Percentiles rank a stretch among this genome's conserved stretches.
These are phyloP conservation scores for Sclerospora graminicola DNA, from an alignment of 352 stramenopile genomes.

Conservation along the genomic window DNA sequence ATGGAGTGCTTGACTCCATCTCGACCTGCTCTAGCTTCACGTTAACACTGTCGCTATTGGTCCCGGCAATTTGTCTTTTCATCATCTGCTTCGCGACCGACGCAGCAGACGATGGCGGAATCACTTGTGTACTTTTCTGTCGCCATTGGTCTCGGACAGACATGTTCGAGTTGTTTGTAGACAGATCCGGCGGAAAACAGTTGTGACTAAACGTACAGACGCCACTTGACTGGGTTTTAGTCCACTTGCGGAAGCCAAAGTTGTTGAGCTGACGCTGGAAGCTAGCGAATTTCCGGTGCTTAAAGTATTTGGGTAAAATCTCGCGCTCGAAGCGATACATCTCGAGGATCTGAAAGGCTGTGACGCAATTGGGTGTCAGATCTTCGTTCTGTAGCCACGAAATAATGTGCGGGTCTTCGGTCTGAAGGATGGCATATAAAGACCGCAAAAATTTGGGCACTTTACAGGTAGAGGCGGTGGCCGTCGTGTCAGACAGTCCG, in stretches of 20 bases:
- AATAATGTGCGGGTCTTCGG: slow-evolving; percentile 58
- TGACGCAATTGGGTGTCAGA: slow-evolving; percentile 41
- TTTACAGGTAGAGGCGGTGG: slow-evolving; percentile 27
- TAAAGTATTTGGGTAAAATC: slow-evolving; percentile 90
- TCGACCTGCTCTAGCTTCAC: slow-evolving; percentile 18
- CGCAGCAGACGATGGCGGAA: slow-evolving; percentile 5
- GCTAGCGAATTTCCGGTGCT: slow-evolving; percentile 88
- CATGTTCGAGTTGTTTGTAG: slow-evolving; percentile 17
- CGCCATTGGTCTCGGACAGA: slow-evolving; percentile 64
- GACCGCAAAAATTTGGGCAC: slow-evolving; percentile 78
- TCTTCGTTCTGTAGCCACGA: slow-evolving; percentile 63
- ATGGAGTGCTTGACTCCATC: not conserved
- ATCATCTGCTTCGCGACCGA: not conserved
- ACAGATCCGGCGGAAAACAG: slow-evolving; percentile 58
- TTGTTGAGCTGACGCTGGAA: slow-evolving; percentile 90
- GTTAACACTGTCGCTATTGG: slow-evolving; percentile 29
- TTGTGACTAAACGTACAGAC: slow-evolving; percentile 82
- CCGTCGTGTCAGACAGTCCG: slow-evolving; percentile 1
- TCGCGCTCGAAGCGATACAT: slow-evolving; percentile 76
- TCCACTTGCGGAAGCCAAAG: slow-evolving; percentile 87
- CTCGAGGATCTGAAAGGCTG: slow-evolving; percentile 71
- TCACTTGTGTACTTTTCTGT: slow-evolving; percentile 44
- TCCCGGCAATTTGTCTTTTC: slow-evolving; percentile 28
- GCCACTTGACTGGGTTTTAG: slow-evolving; percentile 65
- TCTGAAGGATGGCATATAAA: slow-evolving; percentile 71